Base-by-base conservation (phyloP, 495 filamentous ascomycete genomes). In the Aspergillus nidulans region DNA sequence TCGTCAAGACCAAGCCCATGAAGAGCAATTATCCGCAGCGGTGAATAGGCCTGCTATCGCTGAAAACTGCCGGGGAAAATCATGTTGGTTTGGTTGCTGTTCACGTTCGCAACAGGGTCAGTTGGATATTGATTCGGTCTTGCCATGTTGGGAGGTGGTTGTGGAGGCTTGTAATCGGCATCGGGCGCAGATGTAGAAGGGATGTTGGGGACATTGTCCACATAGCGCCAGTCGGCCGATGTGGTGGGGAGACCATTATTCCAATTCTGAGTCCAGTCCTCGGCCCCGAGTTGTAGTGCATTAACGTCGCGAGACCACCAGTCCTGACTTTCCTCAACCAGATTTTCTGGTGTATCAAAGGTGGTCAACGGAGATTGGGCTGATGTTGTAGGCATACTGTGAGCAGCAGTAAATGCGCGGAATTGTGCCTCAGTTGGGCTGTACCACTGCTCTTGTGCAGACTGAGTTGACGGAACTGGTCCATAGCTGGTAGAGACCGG, bases 221-320 rank as follows among this genome's bases (percentile, higher is more conserved):
- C 48, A 10, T 40, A 57, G 30, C 47, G 57, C 46, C 55, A 47
- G 32, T 55, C 56, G 10, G 52, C 30, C 13, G 58, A n/a, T n/a
- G 55, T 56, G 15, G 39, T 36, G n/a, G 55, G 4, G 15, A 63
- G 40, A n/a, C 44, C 50, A 34, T 57, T 28, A 40, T 52, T 54
- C 60, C 63, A 65, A 30, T 43, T 41, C 19, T 55, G 57, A 13
- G 53, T 61, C 81, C 81, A 84, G 47, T 71, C 77, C 18, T 77
- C 78, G 50, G 78, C 72, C 9, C 72, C 77, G 12, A 77, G 53
- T 7, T 64, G 67, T 38, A 80, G 59, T 6, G 67, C 66, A 18
- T 69, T 70, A 9, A 79, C 69, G 56, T 83, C 80, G 6, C 70
- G 67, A 39, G 79, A 63, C 81, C 81, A 84, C 82, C 81, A 85